phyloP scores from a whole-genome alignment of 2,329 filamentous ascomycete species.

The Coniella vitis region DNA sequence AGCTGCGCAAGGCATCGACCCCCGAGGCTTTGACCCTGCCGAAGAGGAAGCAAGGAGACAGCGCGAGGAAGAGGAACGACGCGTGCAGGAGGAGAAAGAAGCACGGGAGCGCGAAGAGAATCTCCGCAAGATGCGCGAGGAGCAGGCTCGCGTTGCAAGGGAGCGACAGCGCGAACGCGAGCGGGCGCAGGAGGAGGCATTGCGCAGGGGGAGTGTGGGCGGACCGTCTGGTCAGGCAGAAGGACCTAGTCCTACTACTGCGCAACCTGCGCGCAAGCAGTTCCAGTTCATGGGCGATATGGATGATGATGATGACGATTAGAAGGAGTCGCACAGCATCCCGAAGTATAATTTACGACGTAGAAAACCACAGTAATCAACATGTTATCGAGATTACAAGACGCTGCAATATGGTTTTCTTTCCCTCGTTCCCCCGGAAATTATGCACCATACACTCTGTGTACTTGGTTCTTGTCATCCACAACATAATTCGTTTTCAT shows the following conservation, averaged over 20 bases:
- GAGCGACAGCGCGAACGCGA: slow-evolving; percentile 41
- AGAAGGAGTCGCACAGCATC: neutral
- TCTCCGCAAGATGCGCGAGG: slow-evolving; percentile 36
- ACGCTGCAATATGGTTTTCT: too few relatives aligned
- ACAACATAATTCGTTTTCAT: neutral
- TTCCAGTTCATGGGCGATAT: slow-evolving; percentile 49
- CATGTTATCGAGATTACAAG: too few relatives aligned
- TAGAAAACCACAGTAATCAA: too few relatives aligned
- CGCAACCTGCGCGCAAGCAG: slow-evolving; percentile 38
- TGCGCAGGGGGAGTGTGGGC: slow-evolving; percentile 19
- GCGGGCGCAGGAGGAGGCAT: slow-evolving; percentile 35
- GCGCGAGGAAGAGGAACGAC: slow-evolving; percentile 44
- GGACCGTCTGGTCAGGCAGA: neutral
- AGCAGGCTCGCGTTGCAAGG: slow-evolving; percentile 38
- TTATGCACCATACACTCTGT: too few relatives aligned
- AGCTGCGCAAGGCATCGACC: slow-evolving; percentile 55
- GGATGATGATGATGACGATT: slow-evolving; percentile 41
- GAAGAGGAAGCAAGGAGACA: slow-evolving; percentile 44
- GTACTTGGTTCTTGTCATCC: too few relatives aligned
- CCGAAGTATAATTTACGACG: neutral
- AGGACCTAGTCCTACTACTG: slow-evolving; percentile 16
- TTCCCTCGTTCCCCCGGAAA: too few relatives aligned
- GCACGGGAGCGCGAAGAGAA: slow-evolving; percentile 28
- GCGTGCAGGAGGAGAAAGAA: slow-evolving; percentile 41
- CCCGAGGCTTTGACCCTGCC: slow-evolving; percentile 51